A percentile compares a stretch with the other conserved stretches of the same genome.
Conservation (phyloP, 495 filamentous ascomycete genomes). For the Aspergillus baeticus region DNA sequence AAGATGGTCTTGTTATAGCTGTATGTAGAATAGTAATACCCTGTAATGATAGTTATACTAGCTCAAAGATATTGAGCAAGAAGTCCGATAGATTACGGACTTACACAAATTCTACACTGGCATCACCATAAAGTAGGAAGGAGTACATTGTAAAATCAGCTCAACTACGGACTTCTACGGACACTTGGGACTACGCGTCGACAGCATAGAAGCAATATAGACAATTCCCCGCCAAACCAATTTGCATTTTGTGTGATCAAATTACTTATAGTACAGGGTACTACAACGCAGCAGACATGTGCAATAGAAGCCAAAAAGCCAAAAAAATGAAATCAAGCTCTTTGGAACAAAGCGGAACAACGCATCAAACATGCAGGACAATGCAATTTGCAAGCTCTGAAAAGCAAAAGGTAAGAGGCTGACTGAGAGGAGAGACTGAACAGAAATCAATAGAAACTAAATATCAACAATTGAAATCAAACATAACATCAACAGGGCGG, state of each 20-base stretch:
- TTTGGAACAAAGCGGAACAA: too few relatives aligned
- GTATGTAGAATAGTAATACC: too few relatives aligned
- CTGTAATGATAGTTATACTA: too few relatives aligned
- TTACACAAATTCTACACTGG: not conserved
- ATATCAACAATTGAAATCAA: too few relatives aligned
- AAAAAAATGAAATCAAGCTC: constrained; percentile 19
- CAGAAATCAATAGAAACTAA: constrained; percentile 1
- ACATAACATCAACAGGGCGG: constrained; percentile 20
- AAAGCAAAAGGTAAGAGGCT: constrained; percentile 3
- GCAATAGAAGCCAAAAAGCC: constrained; percentile 23
- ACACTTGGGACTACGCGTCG: too few relatives aligned
- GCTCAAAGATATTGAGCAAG: too few relatives aligned
- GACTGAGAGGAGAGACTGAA: constrained; percentile 11
- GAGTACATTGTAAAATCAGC: too few relatives aligned
- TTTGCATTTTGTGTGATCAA: constrained; percentile 33
- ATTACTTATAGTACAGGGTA: constrained; percentile 49
- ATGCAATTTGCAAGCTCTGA: constrained; percentile 3
- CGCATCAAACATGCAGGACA: constrained; percentile 13
- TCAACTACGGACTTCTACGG: too few relatives aligned
- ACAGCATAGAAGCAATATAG: not conserved
- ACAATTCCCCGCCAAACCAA: constrained; percentile 34
- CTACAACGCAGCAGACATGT: constrained; percentile 36
- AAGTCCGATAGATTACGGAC: too few relatives aligned
- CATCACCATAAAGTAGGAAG: too few relatives aligned
- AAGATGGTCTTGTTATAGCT: too few relatives aligned